These are phyloP conservation scores for Fusarium sp. DNA, from an alignment of 2,329 filamentous ascomycete species.

Conservation along the genomic window DNA sequence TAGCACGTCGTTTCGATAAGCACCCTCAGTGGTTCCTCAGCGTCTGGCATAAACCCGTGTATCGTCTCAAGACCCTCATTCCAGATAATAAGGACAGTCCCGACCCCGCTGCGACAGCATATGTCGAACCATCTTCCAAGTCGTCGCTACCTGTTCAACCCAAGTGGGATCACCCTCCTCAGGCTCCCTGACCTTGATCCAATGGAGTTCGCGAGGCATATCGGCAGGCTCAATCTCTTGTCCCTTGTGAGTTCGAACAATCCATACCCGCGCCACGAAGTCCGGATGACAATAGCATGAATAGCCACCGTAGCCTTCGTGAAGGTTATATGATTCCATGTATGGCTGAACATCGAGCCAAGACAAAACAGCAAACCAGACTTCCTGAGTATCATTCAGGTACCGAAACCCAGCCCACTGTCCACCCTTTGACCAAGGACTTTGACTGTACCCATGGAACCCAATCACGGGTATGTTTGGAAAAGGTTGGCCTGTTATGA, in stretches of 20 bases:
- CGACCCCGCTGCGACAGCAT: neutral
- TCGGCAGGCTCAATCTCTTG: neutral
- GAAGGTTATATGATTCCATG: rapidly evolving
- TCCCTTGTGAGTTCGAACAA: neutral
- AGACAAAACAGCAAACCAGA: neutral
- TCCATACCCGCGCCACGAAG: neutral
- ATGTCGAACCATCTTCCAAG: neutral
- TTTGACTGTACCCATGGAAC: too few relatives aligned
- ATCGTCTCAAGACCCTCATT: neutral
- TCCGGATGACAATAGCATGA: neutral
- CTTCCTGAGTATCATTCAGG: too few relatives aligned
- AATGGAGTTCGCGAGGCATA: neutral
- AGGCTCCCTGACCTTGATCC: neutral
- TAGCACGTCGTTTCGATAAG: too few relatives aligned
- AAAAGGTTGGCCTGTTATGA: neutral
- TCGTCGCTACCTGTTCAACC: neutral
- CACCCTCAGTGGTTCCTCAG: too few relatives aligned
- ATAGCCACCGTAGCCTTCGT: neutral
- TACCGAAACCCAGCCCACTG: too few relatives aligned
- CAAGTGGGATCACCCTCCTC: neutral
- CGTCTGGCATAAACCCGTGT: too few relatives aligned
- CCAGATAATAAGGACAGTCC: too few relatives aligned
- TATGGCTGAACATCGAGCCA: neutral
- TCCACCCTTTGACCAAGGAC: too few relatives aligned
- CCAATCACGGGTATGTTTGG: too few relatives aligned